A percentile compares a stretch with the other conserved stretches of the same genome.
phyloP scores from a whole-genome alignment of 768 basidiomycete genomes.

The Clavulina sp. region DNA sequence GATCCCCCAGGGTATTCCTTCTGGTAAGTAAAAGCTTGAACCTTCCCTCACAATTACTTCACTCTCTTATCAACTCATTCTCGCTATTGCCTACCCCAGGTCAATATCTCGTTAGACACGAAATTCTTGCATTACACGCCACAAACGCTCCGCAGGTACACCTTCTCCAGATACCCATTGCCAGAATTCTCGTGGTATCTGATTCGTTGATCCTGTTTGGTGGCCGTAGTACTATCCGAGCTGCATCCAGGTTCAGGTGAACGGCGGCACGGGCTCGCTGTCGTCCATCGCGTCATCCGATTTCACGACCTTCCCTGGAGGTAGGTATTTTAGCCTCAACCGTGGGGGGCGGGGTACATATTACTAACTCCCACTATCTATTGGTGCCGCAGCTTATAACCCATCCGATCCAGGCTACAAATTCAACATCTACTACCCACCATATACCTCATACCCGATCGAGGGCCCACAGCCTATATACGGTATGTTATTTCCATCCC shows the following conservation, averaged over 20 bases:
- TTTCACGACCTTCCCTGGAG: neutral
- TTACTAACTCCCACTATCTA: neutral
- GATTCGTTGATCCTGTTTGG: no score
- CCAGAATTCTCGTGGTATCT: no score
- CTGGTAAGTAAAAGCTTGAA: no score
- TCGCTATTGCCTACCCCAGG: no score
- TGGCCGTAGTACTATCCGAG: neutral
- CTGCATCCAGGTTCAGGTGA: neutral
- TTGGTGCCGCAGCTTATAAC: neutral
- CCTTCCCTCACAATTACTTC: no score
- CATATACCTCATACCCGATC: neutral
- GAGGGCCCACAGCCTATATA: neutral
- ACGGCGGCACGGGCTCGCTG: neutral
- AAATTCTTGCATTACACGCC: neutral
- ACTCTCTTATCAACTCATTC: no score
- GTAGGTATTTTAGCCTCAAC: neutral
- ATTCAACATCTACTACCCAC: neutral
- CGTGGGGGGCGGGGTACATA: neutral
- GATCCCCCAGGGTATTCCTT: neutral
- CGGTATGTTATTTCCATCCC: neutral
- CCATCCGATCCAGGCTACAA: neutral
- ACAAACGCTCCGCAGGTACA: no score
- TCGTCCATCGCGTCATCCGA: neutral
- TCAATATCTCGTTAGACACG: neutral
- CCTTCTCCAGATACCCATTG: no score